phyloP scores from a whole-genome alignment of 2,329 filamentous ascomycete genomes.

The Aspergillaceae sp. region DNA sequence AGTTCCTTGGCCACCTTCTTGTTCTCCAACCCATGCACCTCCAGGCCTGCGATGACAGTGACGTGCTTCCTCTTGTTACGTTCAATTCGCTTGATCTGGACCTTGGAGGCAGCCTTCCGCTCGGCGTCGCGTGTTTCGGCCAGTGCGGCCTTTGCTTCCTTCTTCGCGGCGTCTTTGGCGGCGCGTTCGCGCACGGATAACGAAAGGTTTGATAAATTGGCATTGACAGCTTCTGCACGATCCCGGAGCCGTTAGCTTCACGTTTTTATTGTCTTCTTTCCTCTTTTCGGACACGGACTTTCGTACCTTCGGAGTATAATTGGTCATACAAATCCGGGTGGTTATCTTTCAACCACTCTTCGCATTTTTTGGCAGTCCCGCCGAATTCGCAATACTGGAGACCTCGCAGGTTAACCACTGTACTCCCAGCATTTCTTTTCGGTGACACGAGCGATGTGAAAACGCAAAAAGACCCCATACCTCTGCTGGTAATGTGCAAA shows the following conservation, averaged over 20 bases:
- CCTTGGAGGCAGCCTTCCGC: conserved; percentile 69
- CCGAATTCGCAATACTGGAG: conserved; percentile 96
- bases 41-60: conserved; percentile 81
- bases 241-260: not conserved
- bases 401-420: not conserved
- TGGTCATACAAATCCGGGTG: conserved; percentile 64
- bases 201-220: conserved; percentile 76
- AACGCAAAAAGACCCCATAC: conserved; percentile 36
- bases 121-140: conserved; percentile 76
- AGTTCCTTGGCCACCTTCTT: conserved; percentile 97
- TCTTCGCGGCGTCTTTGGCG: conserved; percentile 93
- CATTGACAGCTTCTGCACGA: conserved; percentile 62
- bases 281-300: not conserved
- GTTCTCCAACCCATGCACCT: conserved; percentile 81
- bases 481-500: conserved; percentile 60
- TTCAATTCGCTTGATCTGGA: conserved; percentile 94
- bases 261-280: not conserved
- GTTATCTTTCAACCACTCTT: conserved; percentile 80
- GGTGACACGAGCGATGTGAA: not conserved
- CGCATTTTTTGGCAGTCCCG: conserved; percentile 90
- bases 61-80: conserved; percentile 97
- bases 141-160: conserved; percentile 86
- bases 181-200: conserved; percentile 89
- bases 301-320: conserved; percentile 77
- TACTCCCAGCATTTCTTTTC: not conserved